A percentile compares a stretch with the other conserved stretches of the same genome.
phyloP scores from a whole-genome alignment of 2,329 filamentous ascomycete species.

The Colletotrichum sp. region DNA sequence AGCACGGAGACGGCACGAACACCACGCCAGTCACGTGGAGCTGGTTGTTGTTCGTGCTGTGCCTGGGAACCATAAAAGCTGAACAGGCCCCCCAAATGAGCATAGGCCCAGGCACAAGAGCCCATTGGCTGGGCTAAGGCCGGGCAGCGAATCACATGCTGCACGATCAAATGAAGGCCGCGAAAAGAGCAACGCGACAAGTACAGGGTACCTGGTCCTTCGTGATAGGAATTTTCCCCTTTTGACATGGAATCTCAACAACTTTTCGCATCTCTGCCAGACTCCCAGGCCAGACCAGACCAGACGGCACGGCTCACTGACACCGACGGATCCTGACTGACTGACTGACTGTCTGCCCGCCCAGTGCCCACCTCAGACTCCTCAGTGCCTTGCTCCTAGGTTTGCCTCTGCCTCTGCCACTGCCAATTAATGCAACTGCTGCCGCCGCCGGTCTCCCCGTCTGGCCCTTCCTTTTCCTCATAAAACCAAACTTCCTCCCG shows the following conservation, averaged over 20 bases:
- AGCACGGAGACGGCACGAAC: background rate
- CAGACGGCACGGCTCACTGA: background rate
- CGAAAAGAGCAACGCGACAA: slow-evolving; percentile 1
- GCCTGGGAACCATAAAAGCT: slow-evolving; percentile 3
- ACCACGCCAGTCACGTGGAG: background rate
- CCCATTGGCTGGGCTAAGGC: slow-evolving; percentile 2
- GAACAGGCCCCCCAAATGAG: slow-evolving; percentile 17
- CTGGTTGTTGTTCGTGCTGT: background rate
- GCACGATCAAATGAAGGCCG: slow-evolving; percentile 21
- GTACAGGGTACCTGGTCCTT: slow-evolving; percentile 21
- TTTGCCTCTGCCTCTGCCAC: background rate
- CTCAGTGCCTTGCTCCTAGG: background rate
- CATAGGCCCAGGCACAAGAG: slow-evolving; percentile 4
- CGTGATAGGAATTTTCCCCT: slow-evolving; percentile 25
- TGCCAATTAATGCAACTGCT: background rate
- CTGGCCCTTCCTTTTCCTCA: slow-evolving; percentile 19
- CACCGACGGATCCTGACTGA: background rate
- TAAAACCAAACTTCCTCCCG: slow-evolving; percentile 10
- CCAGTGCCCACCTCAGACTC: background rate
- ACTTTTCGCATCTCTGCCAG: slow-evolving; percentile 22
- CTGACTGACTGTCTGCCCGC: background rate
- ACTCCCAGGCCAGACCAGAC: background rate
- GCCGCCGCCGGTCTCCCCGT: background rate
- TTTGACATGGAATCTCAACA: slow-evolving; percentile 23
- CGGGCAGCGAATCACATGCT: slow-evolving; percentile 21